Conservation (phyloP, 2,329 filamentous ascomycete genomes). For the Acephala macrosclerotiorum region DNA sequence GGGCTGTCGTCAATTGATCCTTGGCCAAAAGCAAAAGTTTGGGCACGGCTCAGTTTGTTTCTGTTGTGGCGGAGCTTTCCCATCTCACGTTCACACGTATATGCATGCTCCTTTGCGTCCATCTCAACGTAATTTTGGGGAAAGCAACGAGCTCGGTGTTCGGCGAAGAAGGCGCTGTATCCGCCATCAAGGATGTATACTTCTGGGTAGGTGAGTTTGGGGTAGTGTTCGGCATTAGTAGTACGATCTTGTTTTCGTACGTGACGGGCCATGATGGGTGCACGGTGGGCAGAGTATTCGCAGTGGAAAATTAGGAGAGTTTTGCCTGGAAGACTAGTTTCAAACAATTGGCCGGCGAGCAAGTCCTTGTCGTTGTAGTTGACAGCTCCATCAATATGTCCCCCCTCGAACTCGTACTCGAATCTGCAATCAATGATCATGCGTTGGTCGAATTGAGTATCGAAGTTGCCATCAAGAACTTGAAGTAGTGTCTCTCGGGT, state of each 20-base stretch:
- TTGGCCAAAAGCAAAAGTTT: slow-evolving; percentile 95
- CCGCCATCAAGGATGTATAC: slow-evolving; percentile 97
- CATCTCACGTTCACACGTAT: slow-evolving; percentile 93
- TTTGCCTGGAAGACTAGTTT: slow-evolving; percentile 66
- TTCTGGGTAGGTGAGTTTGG: slow-evolving; percentile 90
- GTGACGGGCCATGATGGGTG: slow-evolving; percentile 94
- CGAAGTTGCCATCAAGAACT: slow-evolving; percentile 87
- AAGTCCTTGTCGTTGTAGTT: slow-evolving; percentile 98
- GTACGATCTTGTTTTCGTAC: slow-evolving; percentile 89
- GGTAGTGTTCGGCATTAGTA: slow-evolving; percentile 86
- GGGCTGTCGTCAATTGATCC: slow-evolving; percentile 65
- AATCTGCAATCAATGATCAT: slow-evolving; percentile 96
- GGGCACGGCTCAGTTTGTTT: slow-evolving; percentile 83
- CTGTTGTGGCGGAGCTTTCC: slow-evolving; percentile 87
- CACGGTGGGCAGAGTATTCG: slow-evolving; percentile 97
- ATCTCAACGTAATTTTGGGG: slow-evolving; percentile 98
- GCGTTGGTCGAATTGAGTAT: slow-evolving; percentile 77
- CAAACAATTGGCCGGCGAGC: slow-evolving; percentile 80
- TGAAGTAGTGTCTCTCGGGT: slow-evolving; percentile 81
- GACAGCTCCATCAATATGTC: slow-evolving; percentile 90
- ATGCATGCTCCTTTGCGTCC: slow-evolving; percentile 89
- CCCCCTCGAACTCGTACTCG: slow-evolving; percentile 97
- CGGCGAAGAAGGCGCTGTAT: slow-evolving; percentile 89
- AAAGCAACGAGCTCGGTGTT: slow-evolving; percentile 82
- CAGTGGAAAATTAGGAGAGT: slow-evolving; percentile 94